A percentile compares a stretch with the other conserved stretches of the same genome.
phyloP scores from a whole-genome alignment of 164 flowering plant species.

The Macadamia integrifolia region DNA sequence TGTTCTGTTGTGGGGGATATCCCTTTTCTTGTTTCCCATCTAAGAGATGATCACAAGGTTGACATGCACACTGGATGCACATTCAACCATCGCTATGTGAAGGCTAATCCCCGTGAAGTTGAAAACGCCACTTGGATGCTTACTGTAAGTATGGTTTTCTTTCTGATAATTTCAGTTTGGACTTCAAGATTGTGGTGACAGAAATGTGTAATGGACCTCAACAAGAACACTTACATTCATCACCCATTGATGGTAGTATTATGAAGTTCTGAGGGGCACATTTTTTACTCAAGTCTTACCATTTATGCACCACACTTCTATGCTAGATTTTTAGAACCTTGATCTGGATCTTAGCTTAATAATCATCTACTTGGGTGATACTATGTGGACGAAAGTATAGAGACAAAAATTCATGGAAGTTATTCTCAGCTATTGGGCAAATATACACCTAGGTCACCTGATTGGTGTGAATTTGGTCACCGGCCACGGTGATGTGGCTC shows the following conservation, averaged over 20 bases:
- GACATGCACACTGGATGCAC: slow-evolving; percentile 96
- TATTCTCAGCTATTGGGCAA: too few relatives aligned
- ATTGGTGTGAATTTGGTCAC: too few relatives aligned
- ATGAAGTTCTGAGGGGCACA: too few relatives aligned
- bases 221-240: neutral
- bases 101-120: slow-evolving; percentile 91
- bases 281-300: too few relatives aligned
- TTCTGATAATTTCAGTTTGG: neutral
- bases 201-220: neutral
- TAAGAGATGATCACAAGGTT: slow-evolving; percentile 93
- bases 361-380: neutral
- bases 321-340: too few relatives aligned
- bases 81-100: slow-evolving; percentile 89
- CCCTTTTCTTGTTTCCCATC: slow-evolving; percentile 74
- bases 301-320: too few relatives aligned
- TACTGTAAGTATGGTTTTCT: slow-evolving; percentile 46
- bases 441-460: too few relatives aligned
- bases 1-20: slow-evolving; percentile 82
- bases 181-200: neutral
- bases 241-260: neutral
- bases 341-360: too few relatives aligned
- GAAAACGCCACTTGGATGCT: slow-evolving; percentile 97
- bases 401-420: too few relatives aligned
- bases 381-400: too few relatives aligned
- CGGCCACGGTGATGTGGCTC: too few relatives aligned